A percentile compares a stretch with the other conserved stretches of the same genome.
phyloP scores from a whole-genome alignment of 2,329 filamentous ascomycete species.

The Pseudocercospora vitis region DNA sequence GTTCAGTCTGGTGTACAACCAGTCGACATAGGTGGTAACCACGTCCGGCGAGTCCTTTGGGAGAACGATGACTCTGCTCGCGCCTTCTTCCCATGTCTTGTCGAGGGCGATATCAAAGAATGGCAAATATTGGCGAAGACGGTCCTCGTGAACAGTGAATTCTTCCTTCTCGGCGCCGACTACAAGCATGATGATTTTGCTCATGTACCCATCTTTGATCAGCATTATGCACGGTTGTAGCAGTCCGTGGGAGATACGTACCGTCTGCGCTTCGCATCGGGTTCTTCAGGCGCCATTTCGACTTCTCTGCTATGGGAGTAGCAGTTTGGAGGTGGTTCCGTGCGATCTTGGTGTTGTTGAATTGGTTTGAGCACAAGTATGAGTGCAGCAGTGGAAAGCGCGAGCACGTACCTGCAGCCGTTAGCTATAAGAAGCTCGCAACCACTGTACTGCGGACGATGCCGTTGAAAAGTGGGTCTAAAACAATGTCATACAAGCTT shows the following conservation, averaged over 20 bases:
- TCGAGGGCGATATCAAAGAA: conserved; percentile 17
- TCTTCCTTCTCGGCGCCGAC: background rate
- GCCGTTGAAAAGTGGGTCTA: too few relatives aligned
- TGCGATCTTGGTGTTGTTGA: too few relatives aligned
- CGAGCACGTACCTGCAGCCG: too few relatives aligned
- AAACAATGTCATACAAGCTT: too few relatives aligned
- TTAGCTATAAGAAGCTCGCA: too few relatives aligned
- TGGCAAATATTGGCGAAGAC: background rate
- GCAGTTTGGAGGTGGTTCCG: background rate
- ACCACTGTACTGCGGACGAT: too few relatives aligned
- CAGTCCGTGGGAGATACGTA: background rate
- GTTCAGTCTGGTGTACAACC: conserved; percentile 14
- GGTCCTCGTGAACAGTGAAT: conserved; percentile 13
- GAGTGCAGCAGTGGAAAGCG: too few relatives aligned
- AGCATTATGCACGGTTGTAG: background rate
- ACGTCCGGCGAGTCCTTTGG: conserved; percentile 11
- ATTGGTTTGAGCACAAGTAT: too few relatives aligned
- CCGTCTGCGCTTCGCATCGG: conserved; percentile 4
- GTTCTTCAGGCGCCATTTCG: conserved; percentile 1
- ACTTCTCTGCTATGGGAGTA: background rate
- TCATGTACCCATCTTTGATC: conserved; percentile 1
- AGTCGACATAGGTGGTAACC: conserved; percentile 17
- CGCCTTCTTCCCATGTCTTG: conserved; percentile 16
- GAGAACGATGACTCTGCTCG: background rate
- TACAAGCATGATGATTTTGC: conserved; percentile 10